Percentiles rank a stretch among this genome's conserved stretches.
These are phyloP conservation scores for Phytophthora pini DNA, from an alignment of 352 stramenopile species.

Conservation along the genomic window DNA sequence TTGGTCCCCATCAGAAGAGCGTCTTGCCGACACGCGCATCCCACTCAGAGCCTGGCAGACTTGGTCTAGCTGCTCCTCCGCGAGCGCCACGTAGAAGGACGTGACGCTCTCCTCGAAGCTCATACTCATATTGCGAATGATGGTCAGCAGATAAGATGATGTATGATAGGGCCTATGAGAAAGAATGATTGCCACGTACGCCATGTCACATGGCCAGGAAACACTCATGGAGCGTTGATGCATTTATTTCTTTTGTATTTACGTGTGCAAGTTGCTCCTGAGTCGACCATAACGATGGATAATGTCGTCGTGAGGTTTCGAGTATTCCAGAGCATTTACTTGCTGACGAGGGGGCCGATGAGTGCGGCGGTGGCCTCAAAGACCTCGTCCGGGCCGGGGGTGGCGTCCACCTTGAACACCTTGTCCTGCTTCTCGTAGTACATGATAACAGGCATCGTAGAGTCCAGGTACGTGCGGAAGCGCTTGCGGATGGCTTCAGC, in stretches of 20 bases:
- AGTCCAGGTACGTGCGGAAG: conserved; percentile 95
- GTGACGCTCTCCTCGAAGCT: conserved; percentile 85
- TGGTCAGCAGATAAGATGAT: neutral
- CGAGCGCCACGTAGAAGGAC: conserved; percentile 83
- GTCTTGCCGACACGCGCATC: conserved; percentile 47
- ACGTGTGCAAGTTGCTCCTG: conserved; percentile 2
- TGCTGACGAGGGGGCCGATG: conserved; percentile 53
- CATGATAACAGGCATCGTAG: conserved; percentile 91
- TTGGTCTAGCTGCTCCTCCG: conserved; percentile 73
- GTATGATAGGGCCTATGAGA: neutral
- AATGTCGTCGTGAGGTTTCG: neutral
- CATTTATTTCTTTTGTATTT: conserved; percentile 5
- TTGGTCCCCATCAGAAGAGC: conserved; percentile 22
- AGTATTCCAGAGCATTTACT: conserved; percentile 31
- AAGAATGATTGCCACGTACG: conserved; percentile 7
- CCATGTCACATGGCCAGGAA: too few relatives aligned
- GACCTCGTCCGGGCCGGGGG: conserved; percentile 69
- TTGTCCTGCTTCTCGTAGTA: conserved; percentile 84
- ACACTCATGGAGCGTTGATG: too few relatives aligned
- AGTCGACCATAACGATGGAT: conserved; percentile 1
- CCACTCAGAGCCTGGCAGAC: conserved; percentile 65
- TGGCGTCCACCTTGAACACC: conserved; percentile 86
- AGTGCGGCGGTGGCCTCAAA: conserved; percentile 71
- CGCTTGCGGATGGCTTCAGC: conserved; percentile 95
- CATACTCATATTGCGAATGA: conserved; percentile 32